Base-by-base conservation (phyloP, 257 asterid species). In the Linaria vulgaris region DNA sequence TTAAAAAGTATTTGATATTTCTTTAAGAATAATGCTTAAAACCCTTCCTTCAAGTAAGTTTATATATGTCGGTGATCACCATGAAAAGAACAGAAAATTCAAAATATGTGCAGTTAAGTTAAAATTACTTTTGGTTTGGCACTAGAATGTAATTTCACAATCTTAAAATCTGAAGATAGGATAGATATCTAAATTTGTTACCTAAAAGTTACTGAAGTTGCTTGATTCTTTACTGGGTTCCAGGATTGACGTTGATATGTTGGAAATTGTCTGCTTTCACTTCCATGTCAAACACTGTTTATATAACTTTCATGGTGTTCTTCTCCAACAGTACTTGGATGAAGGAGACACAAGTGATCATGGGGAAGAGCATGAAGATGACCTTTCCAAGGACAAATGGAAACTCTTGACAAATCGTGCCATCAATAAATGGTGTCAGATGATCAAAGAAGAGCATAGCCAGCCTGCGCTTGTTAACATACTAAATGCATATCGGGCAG, bases 401-500 rank as follows among this genome's bases (percentile, higher is more conserved):
- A 85, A 77, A 72, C 61, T 76, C 41, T 68, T 92, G 70, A 84
- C 90, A 12, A 67, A 62, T 73, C 24, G 75, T 67, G 74, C 76
- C 54, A 70, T 84, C 69, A 66, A 47, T 52, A 75, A 83, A 58
- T 94, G 95, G 95, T 66, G 83, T 56, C 83, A 79, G 70, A 75
- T 80, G 81, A 69, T 77, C 72, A 80, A 43, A 69, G 95, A 81
- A 74, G 82, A 80, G 60, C 55, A 71, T 49, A 84, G 63, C 78
- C 76, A 64, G 70, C 46, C 85, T 46, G 92, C 90, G 31, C 72
- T 90, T 43, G 46, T 70, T 66, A 78, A 82, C 76, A 77, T 94
- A 59, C 82, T 94, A 57, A 94, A 94, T 81, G 96, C 96, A 52
- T 90, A 90, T 72, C 90, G 97, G 59, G 79, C 97, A 59, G 97